These are phyloP conservation scores for Leucogyrophana mollusca DNA, from an alignment of 768 basidiomycete genomes.

Conservation along the genomic window DNA sequence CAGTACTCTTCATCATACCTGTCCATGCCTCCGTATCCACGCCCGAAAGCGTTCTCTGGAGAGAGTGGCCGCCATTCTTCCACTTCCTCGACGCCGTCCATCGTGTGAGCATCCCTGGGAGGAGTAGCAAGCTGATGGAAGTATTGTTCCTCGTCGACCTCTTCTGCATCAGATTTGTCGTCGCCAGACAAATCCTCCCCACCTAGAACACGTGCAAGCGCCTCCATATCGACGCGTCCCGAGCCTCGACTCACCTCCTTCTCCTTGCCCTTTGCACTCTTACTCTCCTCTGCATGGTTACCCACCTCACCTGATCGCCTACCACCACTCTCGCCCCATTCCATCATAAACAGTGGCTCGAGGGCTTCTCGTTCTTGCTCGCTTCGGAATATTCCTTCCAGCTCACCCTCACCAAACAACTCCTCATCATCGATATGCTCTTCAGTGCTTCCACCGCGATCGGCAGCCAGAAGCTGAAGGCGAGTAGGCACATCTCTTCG, in stretches of 20 bases:
- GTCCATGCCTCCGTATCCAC: constrained; percentile 14
- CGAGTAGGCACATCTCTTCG: constrained; percentile 50
- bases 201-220: constrained; percentile 48
- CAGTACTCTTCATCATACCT: constrained; percentile 31
- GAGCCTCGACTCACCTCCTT: constrained; percentile 29
- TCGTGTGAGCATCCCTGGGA: constrained; percentile 11
- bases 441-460: constrained; percentile 54
- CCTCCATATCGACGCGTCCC: constrained; percentile 55
- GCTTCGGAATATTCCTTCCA: constrained; percentile 57
- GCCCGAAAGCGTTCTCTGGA: constrained; percentile 26
- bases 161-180: constrained; percentile 26
- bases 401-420: constrained; percentile 65
- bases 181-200: constrained; percentile 24
- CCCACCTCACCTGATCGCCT: not conserved
- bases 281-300: constrained; percentile 14
- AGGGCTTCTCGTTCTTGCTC: constrained; percentile 51
- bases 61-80: constrained; percentile 47
- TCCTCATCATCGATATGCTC: constrained; percentile 65
- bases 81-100: constrained; percentile 34
- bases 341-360: constrained; percentile 31
- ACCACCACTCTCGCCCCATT: constrained; percentile 28
- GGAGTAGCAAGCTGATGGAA: constrained; percentile 10
- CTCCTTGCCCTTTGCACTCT: constrained; percentile 23
- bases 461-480: constrained; percentile 57
- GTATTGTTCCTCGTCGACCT: constrained; percentile 10